These are phyloP conservation scores for Clarireedia paspali DNA, from an alignment of 2,329 filamentous ascomycete species.

Conservation along the genomic window DNA sequence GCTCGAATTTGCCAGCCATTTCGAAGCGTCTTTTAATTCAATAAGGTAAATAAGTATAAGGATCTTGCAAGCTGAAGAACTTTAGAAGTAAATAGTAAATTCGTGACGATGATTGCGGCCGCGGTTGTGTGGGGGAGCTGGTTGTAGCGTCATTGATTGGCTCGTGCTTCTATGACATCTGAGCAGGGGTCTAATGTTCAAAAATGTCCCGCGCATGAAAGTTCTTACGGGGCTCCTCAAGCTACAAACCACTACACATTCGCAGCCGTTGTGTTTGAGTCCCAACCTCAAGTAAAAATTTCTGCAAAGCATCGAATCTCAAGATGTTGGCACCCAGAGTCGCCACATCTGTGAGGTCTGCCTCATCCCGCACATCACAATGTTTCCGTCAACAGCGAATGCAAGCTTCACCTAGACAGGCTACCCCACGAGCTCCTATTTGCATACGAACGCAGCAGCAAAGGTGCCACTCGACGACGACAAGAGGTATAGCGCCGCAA, in stretches of 20 bases:
- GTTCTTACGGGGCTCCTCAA: not conserved
- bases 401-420: conserved; percentile 9
- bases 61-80: not conserved
- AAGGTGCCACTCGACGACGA: conserved; percentile 20
- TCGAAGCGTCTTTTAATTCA: not conserved
- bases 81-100: not conserved
- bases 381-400: conserved; percentile 22
- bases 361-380: conserved; percentile 18
- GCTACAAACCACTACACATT: not conserved
- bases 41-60: not conserved
- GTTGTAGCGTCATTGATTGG: not conserved
- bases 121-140: conserved; percentile 9
- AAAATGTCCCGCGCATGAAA: not conserved
- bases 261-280: not conserved
- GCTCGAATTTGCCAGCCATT: conserved; percentile 65
- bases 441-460: conserved; percentile 17
- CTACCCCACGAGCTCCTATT: conserved; percentile 3
- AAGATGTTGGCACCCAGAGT: conserved; percentile 25
- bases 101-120: not conserved
- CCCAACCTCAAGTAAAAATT: not conserved
- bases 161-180: not conserved
- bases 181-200: not conserved
- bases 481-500: not conserved
- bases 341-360: conserved; percentile 14
- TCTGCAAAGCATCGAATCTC: not conserved